Evolutionary conservation across 768 basidiomycete species (phyloP), one percentile per base, ranked within the genome.

Genomic region (Termitomyces bulborhizus): DNA sequence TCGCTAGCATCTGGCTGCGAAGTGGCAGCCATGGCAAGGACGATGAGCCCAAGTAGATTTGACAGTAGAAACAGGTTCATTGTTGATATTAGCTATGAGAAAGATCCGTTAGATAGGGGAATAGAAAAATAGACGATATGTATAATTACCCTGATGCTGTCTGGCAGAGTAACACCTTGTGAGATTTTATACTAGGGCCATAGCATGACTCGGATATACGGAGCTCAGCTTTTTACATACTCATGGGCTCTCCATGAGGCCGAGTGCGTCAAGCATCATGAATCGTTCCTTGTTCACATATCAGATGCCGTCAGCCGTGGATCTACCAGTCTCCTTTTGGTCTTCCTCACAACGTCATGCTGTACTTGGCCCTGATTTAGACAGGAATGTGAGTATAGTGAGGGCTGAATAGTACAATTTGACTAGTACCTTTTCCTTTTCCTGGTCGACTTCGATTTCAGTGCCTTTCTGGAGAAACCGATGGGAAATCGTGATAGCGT

Each of bases 181-280:
- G 42, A 24, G 32, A 47, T 34, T 59, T 55, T 53, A 56, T 59
- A 56, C 27, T 58, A 55, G 9, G 27, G 41, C 54, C 58, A 59
- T 56, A 56, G 29, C 51, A 56, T 59, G 42, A 24, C 8, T n/a
- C 8, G n/a, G 31, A 46, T 46, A 47, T 34, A 24, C 21, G 7
- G 32, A 13, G 46, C 12, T 11, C 31, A 21, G n/a, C 1, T 16
- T 42, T 11, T 18, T 1, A 46, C 12, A 21, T 12, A 18, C 9
- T 18, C 29, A 21, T 18, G 39, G 21, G 16, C 29, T 18, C 29
- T 12, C 29, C 45, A 46, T n/a, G 6, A 31, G 37, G 53, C n/a
- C 16, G 36, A 21, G 37, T 7, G 37, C 45, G 45, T 54, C 53
- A 54, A 54, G 37, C 45, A n/a, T 36, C 46, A 42, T 47, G 13